Evolutionary conservation across 345 rosid species (phyloP).

Genomic region (Viola odorata): DNA sequence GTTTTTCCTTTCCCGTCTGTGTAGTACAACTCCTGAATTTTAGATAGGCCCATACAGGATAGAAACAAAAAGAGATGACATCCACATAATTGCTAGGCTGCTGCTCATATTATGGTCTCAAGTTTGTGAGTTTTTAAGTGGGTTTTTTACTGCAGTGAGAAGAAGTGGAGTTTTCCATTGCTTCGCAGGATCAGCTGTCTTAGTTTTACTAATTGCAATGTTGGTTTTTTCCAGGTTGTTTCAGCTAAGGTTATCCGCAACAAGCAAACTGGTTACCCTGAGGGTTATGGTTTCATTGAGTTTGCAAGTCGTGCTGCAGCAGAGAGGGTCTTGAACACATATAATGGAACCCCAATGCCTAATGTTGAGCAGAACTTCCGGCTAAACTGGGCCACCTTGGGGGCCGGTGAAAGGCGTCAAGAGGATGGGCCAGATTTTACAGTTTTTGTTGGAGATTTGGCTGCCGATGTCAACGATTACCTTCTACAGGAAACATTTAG

Average conservation of each 20-base stretch:
- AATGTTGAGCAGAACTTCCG: conserved; percentile 67
- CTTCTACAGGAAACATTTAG: conserved; percentile 71
- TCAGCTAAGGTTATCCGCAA: conserved; percentile 87
- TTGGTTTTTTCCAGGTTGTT: conserved; percentile 33
- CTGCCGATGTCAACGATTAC: conserved; percentile 83
- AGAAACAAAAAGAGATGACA: no score
- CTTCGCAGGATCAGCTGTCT: not conserved
- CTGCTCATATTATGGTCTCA: no score
- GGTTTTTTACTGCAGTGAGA: no score
- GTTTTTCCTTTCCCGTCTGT: no score
- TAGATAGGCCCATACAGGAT: no score
- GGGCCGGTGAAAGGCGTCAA: conserved; percentile 83
- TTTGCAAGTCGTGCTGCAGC: conserved; percentile 61
- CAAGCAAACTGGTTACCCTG: conserved; percentile 59
- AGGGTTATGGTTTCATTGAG: conserved; percentile 93
- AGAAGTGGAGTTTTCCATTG: no score
- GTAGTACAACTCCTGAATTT: no score
- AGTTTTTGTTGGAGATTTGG: conserved; percentile 86
- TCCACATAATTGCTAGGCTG: no score
- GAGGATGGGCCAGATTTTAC: conserved; percentile 83
- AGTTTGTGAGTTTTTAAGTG: no score
- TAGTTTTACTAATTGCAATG: not conserved
- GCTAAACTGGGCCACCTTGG: conserved; percentile 86
- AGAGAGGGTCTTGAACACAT: conserved; percentile 70
- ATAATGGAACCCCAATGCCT: conserved; percentile 80